Percentiles rank a stretch among this genome's conserved stretches.
Conservation (phyloP, 352 stramenopile genomes). For the Phytopythium delawarense region DNA sequence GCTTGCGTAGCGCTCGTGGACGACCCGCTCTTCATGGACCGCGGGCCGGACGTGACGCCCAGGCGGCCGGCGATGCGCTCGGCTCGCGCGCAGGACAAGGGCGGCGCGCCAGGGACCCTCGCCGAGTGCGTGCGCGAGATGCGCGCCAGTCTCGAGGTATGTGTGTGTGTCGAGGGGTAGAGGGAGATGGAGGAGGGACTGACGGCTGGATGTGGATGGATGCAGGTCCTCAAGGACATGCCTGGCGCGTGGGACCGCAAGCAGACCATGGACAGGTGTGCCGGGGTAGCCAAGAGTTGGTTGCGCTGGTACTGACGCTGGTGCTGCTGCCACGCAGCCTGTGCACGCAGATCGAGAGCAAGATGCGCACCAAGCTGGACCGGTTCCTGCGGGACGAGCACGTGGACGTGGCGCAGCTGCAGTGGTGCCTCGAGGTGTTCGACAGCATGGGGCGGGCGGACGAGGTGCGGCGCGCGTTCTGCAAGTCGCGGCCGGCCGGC, state of each 20-base stretch:
- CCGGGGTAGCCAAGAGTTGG: neutral
- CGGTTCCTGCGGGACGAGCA: constrained; percentile 34
- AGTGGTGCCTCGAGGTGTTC: constrained; percentile 49
- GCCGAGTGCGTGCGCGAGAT: constrained; percentile 56
- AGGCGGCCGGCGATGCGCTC: neutral
- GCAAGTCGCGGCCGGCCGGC: constrained; percentile 30
- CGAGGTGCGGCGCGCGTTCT: constrained; percentile 46
- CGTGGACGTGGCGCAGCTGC: constrained; percentile 33
- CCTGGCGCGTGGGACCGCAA: constrained; percentile 50
- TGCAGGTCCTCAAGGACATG: constrained; percentile 45
- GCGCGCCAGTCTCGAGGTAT: constrained; percentile 50
- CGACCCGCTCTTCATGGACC: constrained; percentile 22
- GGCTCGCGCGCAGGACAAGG: neutral
- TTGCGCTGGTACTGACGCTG: neutral
- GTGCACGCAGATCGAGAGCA: constrained; percentile 48
- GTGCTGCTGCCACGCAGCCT: constrained; percentile 15
- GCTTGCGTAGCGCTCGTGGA: constrained; percentile 43
- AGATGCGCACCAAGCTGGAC: constrained; percentile 41
- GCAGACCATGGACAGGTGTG: constrained; percentile 36
- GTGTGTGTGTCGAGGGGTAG: neutral
- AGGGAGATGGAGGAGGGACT: neutral
- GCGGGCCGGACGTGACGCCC: constrained; percentile 4
- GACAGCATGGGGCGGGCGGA: constrained; percentile 38
- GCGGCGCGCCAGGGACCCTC: constrained; percentile 18
- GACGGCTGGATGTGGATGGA: neutral